Evolutionary conservation across 306 rosid genomes (phyloP).

Genomic region (Fagus sylvatica): DNA sequence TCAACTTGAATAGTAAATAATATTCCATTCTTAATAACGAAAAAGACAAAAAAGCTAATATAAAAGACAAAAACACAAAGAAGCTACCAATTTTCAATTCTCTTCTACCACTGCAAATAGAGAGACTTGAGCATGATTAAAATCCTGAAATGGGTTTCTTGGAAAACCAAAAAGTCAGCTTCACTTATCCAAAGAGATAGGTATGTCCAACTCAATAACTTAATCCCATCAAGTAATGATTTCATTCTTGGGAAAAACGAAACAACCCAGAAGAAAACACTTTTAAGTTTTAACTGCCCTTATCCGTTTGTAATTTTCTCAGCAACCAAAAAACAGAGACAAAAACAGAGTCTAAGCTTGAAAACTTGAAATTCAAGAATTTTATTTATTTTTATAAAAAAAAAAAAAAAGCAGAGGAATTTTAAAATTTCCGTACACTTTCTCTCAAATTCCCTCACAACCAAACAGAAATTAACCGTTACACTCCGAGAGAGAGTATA

Average conservation of each 20-base stretch:
- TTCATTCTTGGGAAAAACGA: neutral
- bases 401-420: too few species aligned
- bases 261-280: neutral
- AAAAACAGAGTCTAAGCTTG: too few species aligned
- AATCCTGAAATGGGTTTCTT: neutral
- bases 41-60: neutral
- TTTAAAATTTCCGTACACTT: too few species aligned
- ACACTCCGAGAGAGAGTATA: neutral
- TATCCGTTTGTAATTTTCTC: neutral
- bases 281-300: too few species aligned
- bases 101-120: neutral
- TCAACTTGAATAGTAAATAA: neutral
- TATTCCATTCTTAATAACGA: neutral
- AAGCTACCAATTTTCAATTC: neutral
- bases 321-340: neutral
- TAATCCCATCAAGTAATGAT: neutral
- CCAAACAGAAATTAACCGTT: neutral
- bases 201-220: neutral
- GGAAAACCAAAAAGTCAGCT: neutral
- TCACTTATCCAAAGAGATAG: neutral
- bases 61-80: neutral
- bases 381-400: too few species aligned
- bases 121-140: neutral
- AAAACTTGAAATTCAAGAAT: too few species aligned
- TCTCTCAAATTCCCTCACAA: neutral